Evolutionary conservation across 495 filamentous ascomycete genomes (phyloP).

Genomic region (Aspergillus cavernicola): DNA sequence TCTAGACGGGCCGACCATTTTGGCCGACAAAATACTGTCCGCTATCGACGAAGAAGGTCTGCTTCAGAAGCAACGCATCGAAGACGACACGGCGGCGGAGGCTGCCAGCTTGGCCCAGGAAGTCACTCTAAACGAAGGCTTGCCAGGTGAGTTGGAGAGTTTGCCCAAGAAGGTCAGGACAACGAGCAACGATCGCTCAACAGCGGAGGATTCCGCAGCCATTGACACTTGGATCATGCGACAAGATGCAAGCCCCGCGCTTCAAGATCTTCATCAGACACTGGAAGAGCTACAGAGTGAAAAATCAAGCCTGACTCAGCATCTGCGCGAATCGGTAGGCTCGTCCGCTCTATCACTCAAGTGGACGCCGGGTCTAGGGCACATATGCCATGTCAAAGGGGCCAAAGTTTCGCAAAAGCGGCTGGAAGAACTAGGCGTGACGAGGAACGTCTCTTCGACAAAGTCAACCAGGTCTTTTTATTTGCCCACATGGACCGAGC

Average conservation of each 20-base stretch:
- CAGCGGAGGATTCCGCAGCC: conserved; percentile 29
- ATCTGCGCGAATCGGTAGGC: conserved; percentile 53
- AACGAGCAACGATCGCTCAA: conserved; percentile 29
- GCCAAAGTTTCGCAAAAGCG: conserved; percentile 56
- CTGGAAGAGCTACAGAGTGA: conserved; percentile 55
- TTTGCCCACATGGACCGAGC: conserved; percentile 72
- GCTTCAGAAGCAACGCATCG: conserved; percentile 68
- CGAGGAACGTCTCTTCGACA: conserved; percentile 66
- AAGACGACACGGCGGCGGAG: conserved; percentile 65
- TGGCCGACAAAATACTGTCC: conserved; percentile 66
- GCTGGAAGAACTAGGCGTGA: conserved; percentile 41
- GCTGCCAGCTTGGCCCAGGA: conserved; percentile 66
- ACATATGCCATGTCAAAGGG: conserved; percentile 88
- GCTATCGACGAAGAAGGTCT: conserved; percentile 95
- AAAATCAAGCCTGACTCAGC: conserved; percentile 55
- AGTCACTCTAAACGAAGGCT: conserved; percentile 58
- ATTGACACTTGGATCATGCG: conserved; percentile 85
- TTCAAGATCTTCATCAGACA: conserved; percentile 63
- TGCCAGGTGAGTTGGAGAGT: conserved; percentile 40
- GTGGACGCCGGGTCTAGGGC: conserved; percentile 79
- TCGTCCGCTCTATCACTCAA: conserved; percentile 66
- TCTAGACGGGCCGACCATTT: conserved; percentile 60
- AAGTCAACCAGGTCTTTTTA: conserved; percentile 85
- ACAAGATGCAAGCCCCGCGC: conserved; percentile 56
- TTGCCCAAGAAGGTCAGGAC: conserved; percentile 42